Evolutionary conservation across 768 basidiomycete species (phyloP).

Genomic region (Phaffia australis): DNA sequence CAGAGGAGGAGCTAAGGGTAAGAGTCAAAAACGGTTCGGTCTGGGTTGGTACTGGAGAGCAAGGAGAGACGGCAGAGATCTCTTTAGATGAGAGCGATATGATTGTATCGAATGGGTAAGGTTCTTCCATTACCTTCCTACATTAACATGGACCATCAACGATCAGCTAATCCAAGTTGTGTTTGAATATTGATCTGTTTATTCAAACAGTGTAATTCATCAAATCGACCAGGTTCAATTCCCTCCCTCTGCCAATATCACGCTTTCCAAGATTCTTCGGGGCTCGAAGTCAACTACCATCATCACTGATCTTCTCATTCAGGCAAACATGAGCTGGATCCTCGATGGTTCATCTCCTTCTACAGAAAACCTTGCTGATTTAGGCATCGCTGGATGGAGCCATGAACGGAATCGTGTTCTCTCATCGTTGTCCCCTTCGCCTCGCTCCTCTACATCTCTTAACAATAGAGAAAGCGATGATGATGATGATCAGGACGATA

Average conservation of each 20-base stretch:
- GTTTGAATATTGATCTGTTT: not conserved
- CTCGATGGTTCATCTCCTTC: constrained; percentile 54
- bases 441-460: no score
- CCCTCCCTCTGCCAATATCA: constrained; percentile 75
- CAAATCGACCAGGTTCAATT: constrained; percentile 54
- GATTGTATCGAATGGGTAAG: constrained; percentile 52
- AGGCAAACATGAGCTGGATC: constrained; percentile 82
- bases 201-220: constrained; percentile 66
- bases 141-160: no score
- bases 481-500: not conserved
- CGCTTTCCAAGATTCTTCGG: constrained; percentile 75
- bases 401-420: not conserved
- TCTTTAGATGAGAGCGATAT: constrained; percentile 46
- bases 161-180: not conserved
- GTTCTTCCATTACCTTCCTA: not conserved
- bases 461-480: no score
- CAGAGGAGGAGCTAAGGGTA: constrained; percentile 65
- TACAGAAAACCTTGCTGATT: constrained; percentile 29
- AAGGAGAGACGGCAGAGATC: constrained; percentile 12
- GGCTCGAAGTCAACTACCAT: constrained; percentile 64
- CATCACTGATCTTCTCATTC: constrained; percentile 71
- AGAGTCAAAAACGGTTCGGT: constrained; percentile 47
- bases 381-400: constrained; percentile 20
- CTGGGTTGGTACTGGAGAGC: constrained; percentile 29
- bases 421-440: no score